A percentile compares a stretch with the other conserved stretches of the same genome.
Evolutionary conservation across 2,329 filamentous ascomycete genomes (phyloP).

Genomic region (Dothistroma septosporum): DNA sequence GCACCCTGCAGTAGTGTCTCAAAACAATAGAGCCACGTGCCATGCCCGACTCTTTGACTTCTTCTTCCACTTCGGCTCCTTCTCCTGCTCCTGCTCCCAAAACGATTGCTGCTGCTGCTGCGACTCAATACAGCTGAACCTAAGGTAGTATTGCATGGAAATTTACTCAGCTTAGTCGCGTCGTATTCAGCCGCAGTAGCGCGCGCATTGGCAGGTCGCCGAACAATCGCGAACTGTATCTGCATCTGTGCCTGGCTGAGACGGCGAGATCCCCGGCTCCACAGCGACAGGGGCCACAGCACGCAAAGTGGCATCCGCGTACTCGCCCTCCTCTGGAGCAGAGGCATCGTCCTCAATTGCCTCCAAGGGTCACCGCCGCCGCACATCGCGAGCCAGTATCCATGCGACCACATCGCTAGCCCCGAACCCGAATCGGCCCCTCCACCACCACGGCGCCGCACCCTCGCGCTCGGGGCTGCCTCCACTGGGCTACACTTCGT

Average conservation of each 20-base stretch:
- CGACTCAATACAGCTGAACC: not conserved
- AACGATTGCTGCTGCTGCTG: no score
- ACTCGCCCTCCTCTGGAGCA: constrained; percentile 17
- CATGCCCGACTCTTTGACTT: not conserved
- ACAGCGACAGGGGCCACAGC: not conserved
- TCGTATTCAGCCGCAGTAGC: not conserved
- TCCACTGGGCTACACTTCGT: constrained; percentile 20
- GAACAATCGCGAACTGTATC: not conserved
- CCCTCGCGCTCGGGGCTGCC: constrained; percentile 12
- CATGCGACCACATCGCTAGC: constrained; percentile 12
- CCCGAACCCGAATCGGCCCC: not conserved
- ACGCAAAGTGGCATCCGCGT: constrained; percentile 8
- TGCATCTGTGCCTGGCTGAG: not conserved
- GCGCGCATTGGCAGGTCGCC: not conserved
- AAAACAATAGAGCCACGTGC: not conserved
- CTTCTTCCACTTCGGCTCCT: not conserved
- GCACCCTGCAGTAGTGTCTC: not conserved
- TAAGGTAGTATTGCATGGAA: not conserved
- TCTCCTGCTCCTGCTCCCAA: not conserved
- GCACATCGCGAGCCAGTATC: constrained; percentile 17
- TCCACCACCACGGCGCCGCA: not conserved
- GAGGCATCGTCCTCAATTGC: constrained; percentile 14
- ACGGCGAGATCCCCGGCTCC: not conserved
- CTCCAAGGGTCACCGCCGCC: constrained; percentile 19
- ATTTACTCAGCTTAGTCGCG: not conserved